A percentile compares a stretch with the other conserved stretches of the same genome.
Evolutionary conservation across 108 stramenopile genomes (phyloP).

Genomic region (Stephanodiscus minutulus): DNA sequence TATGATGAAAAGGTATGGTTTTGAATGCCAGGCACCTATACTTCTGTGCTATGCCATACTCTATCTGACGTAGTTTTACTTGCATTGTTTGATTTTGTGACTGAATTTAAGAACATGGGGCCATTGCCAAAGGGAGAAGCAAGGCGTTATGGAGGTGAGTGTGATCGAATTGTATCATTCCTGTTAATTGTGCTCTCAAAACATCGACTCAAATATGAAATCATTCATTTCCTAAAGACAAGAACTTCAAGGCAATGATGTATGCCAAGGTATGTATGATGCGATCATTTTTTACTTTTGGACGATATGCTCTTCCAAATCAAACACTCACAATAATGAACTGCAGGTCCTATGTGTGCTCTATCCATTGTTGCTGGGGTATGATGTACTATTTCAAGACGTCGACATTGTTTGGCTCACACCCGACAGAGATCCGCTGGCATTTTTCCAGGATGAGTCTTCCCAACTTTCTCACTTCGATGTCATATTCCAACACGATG

Average conservation of each 20-base stretch:
- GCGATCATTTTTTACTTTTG: not conserved
- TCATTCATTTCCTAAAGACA: not conserved
- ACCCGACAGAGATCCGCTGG: slow-evolving; percentile 17
- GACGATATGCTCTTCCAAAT: not conserved
- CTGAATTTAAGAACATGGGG: slow-evolving; percentile 52
- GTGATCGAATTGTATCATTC: not conserved
- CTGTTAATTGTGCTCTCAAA: not conserved
- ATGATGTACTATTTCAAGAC: slow-evolving; percentile 89
- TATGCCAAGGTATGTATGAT: slow-evolving; percentile 69
- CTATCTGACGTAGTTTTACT: not conserved
- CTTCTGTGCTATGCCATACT: not conserved
- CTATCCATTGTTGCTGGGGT: slow-evolving; percentile 60
- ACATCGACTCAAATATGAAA: not conserved
- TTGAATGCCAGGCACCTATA: not conserved
- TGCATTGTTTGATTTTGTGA: not conserved
- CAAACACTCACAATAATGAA: not conserved
- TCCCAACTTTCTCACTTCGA: slow-evolving; percentile 45
- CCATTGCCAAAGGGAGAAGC: slow-evolving; percentile 61
- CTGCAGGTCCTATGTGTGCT: slow-evolving; percentile 66
- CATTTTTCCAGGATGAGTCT: slow-evolving; percentile 40
- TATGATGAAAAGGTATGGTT: slow-evolving; percentile 72
- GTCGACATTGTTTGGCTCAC: slow-evolving; percentile 59
- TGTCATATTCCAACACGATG: slow-evolving; percentile 84
- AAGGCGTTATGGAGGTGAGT: slow-evolving; percentile 53
- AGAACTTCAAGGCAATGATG: slow-evolving; percentile 68